Percentiles rank a stretch among this genome's conserved stretches.
phyloP scores from a whole-genome alignment of 1,284 basidiomycete species.

The Kwoniella shivajii region DNA sequence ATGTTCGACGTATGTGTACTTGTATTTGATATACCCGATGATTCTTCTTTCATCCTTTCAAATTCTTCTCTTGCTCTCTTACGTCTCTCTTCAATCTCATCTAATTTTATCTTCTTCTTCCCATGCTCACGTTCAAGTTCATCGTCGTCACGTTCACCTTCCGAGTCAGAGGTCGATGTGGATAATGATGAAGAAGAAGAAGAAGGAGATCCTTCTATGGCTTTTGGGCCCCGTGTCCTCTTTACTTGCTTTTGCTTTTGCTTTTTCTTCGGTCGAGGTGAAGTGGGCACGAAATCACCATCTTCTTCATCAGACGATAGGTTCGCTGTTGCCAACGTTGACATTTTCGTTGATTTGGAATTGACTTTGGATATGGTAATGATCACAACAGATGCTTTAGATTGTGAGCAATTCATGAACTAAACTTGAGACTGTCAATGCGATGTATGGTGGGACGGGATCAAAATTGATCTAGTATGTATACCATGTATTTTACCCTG shows the following conservation, averaged over 20 bases:
- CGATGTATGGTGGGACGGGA: too few species aligned
- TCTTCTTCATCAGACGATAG: conserved; percentile 41
- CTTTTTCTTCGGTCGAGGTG: conserved; percentile 20
- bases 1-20: background rate
- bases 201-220: conserved; percentile 11
- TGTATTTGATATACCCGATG: conserved; percentile 7
- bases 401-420: too few species aligned
- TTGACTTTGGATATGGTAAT: too few species aligned
- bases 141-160: conserved; percentile 21
- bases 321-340: conserved; percentile 44
- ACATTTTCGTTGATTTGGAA: too few species aligned
- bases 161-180: conserved; percentile 8
- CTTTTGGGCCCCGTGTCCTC: too few species aligned
- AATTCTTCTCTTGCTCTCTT: conserved; percentile 28
- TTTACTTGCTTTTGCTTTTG: conserved; percentile 13
- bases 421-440: too few species aligned
- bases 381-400: too few species aligned
- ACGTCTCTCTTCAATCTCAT: conserved; percentile 25
- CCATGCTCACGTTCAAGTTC: conserved; percentile 11
- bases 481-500: too few species aligned
- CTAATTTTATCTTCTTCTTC: conserved; percentile 21
- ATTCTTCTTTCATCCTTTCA: conserved; percentile 24
- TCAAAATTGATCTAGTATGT: too few species aligned
- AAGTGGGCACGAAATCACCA: conserved; percentile 37
- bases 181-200: conserved; percentile 19